A percentile compares a stretch with the other conserved stretches of the same genome.
These are phyloP conservation scores for Sabuloglossum arenarium DNA, from an alignment of 495 filamentous ascomycete species.

Conservation along the genomic window DNA sequence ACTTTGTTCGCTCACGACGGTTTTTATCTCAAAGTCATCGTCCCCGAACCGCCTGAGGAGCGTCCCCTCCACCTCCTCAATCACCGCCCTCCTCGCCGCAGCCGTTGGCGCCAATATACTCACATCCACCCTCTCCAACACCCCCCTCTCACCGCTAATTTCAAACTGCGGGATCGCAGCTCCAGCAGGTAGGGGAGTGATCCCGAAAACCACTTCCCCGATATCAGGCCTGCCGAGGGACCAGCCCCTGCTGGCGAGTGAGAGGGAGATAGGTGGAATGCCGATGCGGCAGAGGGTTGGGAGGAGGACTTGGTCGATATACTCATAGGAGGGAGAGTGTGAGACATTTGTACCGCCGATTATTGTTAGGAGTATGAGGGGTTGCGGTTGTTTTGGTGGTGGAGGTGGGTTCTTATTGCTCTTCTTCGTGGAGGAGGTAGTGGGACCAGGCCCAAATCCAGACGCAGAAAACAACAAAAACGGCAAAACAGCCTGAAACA, in stretches of 20 bases:
- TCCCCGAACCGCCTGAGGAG: no score
- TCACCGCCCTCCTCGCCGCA: constrained; percentile 19
- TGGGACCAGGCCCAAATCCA: constrained; percentile 15
- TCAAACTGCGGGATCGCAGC: constrained; percentile 9
- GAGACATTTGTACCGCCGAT: constrained; percentile 62
- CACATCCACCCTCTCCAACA: not conserved
- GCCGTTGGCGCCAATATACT: constrained; percentile 11
- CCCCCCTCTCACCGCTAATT: no score
- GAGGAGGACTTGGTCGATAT: constrained; percentile 51
- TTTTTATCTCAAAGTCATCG: no score
- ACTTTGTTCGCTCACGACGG: not conserved
- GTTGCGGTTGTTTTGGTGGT: no score
- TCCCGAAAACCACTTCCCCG: no score
- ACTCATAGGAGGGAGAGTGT: constrained; percentile 54
- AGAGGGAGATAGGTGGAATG: constrained; percentile 31
- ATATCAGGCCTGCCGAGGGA: no score
- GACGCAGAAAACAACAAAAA: constrained; percentile 42
- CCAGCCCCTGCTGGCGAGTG: constrained; percentile 44
- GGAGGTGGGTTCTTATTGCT: no score
- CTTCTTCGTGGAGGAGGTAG: no score
- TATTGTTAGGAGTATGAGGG: constrained; percentile 34
- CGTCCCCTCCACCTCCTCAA: not conserved
- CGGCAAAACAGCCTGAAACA: constrained; percentile 67
- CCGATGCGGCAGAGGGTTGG: constrained; percentile 46
- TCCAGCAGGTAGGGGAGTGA: no score